Evolutionary conservation across 306 rosid genomes (phyloP).

Genomic region (Gleditsia sinensis): DNA sequence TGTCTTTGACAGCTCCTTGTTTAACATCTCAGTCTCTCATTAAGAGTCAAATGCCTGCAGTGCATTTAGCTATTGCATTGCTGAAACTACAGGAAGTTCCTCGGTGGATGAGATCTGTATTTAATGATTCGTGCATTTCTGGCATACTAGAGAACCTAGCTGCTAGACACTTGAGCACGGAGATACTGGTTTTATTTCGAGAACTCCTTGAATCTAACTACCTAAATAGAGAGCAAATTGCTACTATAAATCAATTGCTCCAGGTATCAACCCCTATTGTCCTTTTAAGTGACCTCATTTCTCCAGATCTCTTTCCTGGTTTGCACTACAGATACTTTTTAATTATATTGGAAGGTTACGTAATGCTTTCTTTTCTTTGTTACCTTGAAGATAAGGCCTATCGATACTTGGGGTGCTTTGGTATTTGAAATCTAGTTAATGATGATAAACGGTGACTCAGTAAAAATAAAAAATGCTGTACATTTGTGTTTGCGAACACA

Average conservation of each 20-base stretch:
- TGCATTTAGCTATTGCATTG: conserved; percentile 59
- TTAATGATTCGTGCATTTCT: conserved; percentile 68
- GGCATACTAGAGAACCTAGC: conserved; percentile 65
- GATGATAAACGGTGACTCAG: neutral
- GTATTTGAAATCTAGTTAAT: neutral
- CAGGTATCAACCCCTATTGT: conserved; percentile 53
- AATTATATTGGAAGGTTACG: neutral
- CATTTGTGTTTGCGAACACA: neutral
- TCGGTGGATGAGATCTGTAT: conserved; percentile 69
- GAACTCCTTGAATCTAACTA: conserved; percentile 57
- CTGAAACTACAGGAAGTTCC: conserved; percentile 61
- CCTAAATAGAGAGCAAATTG: conserved; percentile 62
- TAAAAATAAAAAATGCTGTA: neutral
- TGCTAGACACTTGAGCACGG: conserved; percentile 55
- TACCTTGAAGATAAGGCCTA: neutral
- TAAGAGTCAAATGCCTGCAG: conserved; percentile 58
- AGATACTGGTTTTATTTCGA: conserved; percentile 63
- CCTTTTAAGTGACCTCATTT: neutral
- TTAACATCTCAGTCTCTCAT: conserved; percentile 59
- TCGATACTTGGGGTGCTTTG: neutral
- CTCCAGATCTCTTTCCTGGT: neutral
- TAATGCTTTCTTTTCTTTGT: neutral
- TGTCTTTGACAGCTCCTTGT: conserved; percentile 69
- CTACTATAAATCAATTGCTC: conserved; percentile 56
- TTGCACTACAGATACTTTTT: neutral